phyloP scores from a whole-genome alignment of 495 filamentous ascomycete genomes.

The Pyronema domesticum region DNA sequence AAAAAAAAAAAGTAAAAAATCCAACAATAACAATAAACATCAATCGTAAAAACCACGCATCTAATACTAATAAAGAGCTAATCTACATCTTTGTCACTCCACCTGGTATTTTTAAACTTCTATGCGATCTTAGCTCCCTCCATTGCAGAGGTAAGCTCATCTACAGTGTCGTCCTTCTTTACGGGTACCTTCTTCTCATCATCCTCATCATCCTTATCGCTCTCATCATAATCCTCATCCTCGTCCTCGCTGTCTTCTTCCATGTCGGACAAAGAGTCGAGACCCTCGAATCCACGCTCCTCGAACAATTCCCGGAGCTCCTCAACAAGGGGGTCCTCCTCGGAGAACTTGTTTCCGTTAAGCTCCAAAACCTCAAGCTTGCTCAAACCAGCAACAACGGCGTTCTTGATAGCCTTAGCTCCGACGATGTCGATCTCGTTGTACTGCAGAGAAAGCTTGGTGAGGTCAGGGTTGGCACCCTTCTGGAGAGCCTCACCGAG shows the following conservation, averaged over 20 bases:
- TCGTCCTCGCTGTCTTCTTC: slow-evolving; percentile 54
- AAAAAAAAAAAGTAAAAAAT: too few relatives aligned
- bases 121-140: slow-evolving; percentile 39
- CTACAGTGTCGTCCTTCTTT: slow-evolving; percentile 59
- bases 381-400: slow-evolving; percentile 35
- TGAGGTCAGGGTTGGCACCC: slow-evolving; percentile 57
- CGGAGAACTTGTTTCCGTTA: slow-evolving; percentile 87
- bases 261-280: slow-evolving; percentile 64
- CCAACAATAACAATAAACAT: too few relatives aligned
- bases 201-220: slow-evolving; percentile 46
- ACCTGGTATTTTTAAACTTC: too few relatives aligned
- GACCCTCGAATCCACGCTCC: slow-evolving; percentile 61
- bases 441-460: slow-evolving; percentile 73
- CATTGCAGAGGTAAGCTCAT: slow-evolving; percentile 57
- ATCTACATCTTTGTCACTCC: too few relatives aligned
- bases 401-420: slow-evolving; percentile 48
- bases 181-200: slow-evolving; percentile 32
- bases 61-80: too few relatives aligned
- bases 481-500: slow-evolving; percentile 53
- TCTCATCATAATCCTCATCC: slow-evolving; percentile 39
- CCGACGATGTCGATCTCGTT: slow-evolving; percentile 73
- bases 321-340: slow-evolving; percentile 58
- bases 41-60: too few relatives aligned
- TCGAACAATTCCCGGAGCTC: slow-evolving; percentile 57
- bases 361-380: slow-evolving; percentile 50